These are phyloP conservation scores for Neurospora sp. DNA, from an alignment of 495 filamentous ascomycete genomes.

Conservation along the genomic window DNA sequence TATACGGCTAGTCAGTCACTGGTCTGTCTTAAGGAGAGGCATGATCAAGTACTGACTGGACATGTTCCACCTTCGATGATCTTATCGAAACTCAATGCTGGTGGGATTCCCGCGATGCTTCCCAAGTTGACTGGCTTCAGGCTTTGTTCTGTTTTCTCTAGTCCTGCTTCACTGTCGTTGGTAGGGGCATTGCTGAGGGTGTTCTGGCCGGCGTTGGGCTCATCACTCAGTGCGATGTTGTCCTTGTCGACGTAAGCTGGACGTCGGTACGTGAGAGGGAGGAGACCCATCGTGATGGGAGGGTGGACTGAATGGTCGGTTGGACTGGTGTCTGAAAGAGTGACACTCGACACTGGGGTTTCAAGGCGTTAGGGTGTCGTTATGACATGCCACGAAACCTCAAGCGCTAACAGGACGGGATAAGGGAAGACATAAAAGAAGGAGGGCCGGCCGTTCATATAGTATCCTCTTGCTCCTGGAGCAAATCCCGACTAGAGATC, in stretches of 20 bases:
- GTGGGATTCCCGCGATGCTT: conserved; percentile 44
- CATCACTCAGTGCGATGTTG: background rate
- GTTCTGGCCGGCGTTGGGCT: conserved; percentile 15
- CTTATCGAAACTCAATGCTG: conserved; percentile 58
- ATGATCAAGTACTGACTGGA: conserved; percentile 44
- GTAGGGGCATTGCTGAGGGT: conserved; percentile 4
- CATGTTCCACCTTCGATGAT: conserved; percentile 66
- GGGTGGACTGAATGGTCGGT: background rate
- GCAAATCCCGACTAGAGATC: background rate
- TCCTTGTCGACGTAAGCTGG: conserved; percentile 26
- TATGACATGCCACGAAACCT: background rate
- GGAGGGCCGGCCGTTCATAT: background rate
- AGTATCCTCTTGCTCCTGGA: background rate
- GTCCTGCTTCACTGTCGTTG: conserved; percentile 2
- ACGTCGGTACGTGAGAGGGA: conserved; percentile 28
- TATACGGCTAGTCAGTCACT: background rate
- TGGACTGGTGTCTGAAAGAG: background rate
- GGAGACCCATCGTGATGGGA: conserved; percentile 18
- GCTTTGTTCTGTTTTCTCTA: conserved; percentile 9
- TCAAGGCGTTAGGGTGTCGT: background rate
- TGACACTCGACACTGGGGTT: background rate
- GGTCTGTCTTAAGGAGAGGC: background rate
- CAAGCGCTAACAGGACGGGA: background rate
- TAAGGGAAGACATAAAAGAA: background rate
- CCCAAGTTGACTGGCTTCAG: conserved; percentile 14